Evolutionary conservation across 2,329 filamentous ascomycete genomes (phyloP).

Genomic region (Penicillium italicum): DNA sequence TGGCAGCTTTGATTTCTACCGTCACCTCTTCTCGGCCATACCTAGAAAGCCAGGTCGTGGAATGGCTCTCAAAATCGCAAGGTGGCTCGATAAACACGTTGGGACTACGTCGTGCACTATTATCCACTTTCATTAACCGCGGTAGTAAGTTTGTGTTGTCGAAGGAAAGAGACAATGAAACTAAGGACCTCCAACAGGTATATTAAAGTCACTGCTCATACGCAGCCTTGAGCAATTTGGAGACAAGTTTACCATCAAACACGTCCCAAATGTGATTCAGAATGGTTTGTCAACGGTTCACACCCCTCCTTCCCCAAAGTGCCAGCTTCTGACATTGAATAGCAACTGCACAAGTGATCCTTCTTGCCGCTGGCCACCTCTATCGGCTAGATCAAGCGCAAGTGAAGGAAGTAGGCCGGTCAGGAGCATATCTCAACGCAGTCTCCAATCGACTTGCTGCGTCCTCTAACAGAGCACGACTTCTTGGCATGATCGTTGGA

Average conservation of each 20-base stretch:
- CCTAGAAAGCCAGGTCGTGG: constrained; percentile 54
- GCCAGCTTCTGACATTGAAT: constrained; percentile 20
- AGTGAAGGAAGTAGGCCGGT: constrained; percentile 66
- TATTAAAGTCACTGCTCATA: constrained; percentile 52
- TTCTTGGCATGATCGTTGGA: constrained; percentile 84
- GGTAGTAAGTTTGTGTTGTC: constrained; percentile 38
- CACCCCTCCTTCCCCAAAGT: background rate
- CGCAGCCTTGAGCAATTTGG: constrained; percentile 72
- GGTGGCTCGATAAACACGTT: constrained; percentile 63
- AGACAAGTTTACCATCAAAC: constrained; percentile 80
- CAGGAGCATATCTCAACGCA: constrained; percentile 67
- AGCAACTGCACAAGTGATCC: constrained; percentile 76
- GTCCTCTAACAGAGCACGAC: constrained; percentile 69
- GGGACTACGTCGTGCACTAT: constrained; percentile 63
- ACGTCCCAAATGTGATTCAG: constrained; percentile 80
- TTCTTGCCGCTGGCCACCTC: constrained; percentile 74
- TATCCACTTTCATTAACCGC: constrained; percentile 56
- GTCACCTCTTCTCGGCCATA: constrained; percentile 49
- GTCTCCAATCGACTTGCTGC: constrained; percentile 82
- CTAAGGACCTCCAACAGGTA: constrained; percentile 33
- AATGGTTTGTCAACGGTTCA: constrained; percentile 54
- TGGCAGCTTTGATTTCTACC: constrained; percentile 54
- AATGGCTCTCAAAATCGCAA: constrained; percentile 63
- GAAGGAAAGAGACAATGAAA: background rate
- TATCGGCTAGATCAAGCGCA: constrained; percentile 63